A percentile compares a stretch with the other conserved stretches of the same genome.
These are phyloP conservation scores for Circinella minor DNA, from an alignment of 371 early-diverging fungal genomes.

Conservation along the genomic window DNA sequence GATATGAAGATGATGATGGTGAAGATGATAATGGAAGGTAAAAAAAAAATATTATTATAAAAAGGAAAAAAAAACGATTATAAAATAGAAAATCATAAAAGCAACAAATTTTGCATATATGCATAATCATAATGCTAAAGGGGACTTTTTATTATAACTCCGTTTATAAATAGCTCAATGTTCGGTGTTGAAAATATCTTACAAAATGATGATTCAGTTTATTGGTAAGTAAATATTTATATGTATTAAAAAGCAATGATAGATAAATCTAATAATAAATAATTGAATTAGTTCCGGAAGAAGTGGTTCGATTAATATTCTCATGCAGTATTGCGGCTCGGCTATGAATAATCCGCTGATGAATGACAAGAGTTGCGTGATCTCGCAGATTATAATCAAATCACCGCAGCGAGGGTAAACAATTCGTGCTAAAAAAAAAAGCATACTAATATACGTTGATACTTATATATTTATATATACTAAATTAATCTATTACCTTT, in stretches of 20 bases:
- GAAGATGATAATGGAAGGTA: neutral
- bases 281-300: conserved; percentile 26
- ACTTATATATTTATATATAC: too few relatives aligned
- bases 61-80: neutral
- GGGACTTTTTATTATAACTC: neutral
- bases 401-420: conserved; percentile 33
- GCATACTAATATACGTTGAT: too few relatives aligned
- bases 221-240: conserved; percentile 23
- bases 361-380: conserved; percentile 25
- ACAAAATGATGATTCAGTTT: conserved; percentile 32
- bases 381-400: conserved; percentile 33
- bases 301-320: conserved; percentile 35
- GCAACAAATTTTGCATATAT: neutral
- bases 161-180: conserved; percentile 13
- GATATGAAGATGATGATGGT: conserved; percentile 12
- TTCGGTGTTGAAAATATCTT: conserved; percentile 37
- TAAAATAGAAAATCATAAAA: neutral
- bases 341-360: conserved; percentile 3
- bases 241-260: too few relatives aligned
- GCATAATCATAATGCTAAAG: neutral
- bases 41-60: neutral
- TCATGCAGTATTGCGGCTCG: conserved; percentile 25
- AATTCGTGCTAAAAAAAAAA: too few relatives aligned
- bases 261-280: neutral
- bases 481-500: too few relatives aligned